Evolutionary conservation across 2,329 filamentous ascomycete genomes (phyloP).

Genomic region (Hypoxylon sp.): DNA sequence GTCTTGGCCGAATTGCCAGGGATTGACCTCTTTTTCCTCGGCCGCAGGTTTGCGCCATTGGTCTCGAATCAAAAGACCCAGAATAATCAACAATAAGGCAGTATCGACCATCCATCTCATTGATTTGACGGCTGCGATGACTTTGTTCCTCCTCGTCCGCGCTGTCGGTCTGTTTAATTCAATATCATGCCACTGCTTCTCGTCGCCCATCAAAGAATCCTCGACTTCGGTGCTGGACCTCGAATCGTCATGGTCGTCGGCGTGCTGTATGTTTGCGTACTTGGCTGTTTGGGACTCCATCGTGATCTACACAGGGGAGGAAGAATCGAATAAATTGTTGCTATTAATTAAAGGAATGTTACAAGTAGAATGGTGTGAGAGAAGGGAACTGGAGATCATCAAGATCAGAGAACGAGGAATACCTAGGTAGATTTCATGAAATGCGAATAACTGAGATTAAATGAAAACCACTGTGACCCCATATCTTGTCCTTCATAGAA

Average conservation of each 20-base stretch:
- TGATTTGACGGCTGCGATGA: slow-evolving; percentile 49
- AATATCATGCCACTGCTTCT: slow-evolving; percentile 53
- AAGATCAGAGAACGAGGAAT: slow-evolving; percentile 23
- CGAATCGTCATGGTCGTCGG: slow-evolving; percentile 53
- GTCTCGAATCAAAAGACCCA: slow-evolving; percentile 53
- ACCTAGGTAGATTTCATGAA: slow-evolving; percentile 28
- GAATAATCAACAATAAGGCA: slow-evolving; percentile 54
- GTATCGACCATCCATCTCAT: slow-evolving; percentile 57
- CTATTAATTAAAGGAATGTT: not conserved
- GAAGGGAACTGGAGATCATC: slow-evolving; percentile 25
- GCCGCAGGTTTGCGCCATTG: slow-evolving; percentile 40
- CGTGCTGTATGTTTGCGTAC: slow-evolving; percentile 51
- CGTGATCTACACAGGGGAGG: slow-evolving; percentile 35
- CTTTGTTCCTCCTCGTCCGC: slow-evolving; percentile 41
- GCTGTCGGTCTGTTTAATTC: slow-evolving; percentile 45
- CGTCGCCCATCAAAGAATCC: slow-evolving; percentile 56
- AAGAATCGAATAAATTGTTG: not conserved
- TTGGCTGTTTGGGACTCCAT: slow-evolving; percentile 49
- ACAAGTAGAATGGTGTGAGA: slow-evolving; percentile 13
- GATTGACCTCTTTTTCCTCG: slow-evolving; percentile 42
- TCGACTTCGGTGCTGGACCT: slow-evolving; percentile 58
- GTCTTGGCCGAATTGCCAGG: slow-evolving; percentile 56
- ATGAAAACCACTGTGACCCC: not conserved
- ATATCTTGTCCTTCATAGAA: slow-evolving; percentile 8
- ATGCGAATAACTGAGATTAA: slow-evolving; percentile 1